Base-by-base conservation (phyloP, 1,284 basidiomycete species). In the Pyrrhoderma lamaoense region DNA sequence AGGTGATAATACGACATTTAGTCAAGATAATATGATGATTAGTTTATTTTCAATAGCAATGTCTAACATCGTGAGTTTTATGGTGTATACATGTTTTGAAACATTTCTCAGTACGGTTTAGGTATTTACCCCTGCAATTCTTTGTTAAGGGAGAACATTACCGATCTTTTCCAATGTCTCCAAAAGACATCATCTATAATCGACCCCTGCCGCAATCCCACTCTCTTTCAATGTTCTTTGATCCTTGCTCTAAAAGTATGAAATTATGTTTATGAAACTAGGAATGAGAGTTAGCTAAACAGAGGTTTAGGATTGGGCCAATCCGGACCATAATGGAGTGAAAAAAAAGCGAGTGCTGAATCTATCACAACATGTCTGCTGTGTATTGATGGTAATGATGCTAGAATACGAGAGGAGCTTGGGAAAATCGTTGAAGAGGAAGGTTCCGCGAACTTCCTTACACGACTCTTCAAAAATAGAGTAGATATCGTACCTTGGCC, bases 101-200 rank as follows among this genome's bases (percentile, higher is more conserved):
- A 31, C 11, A 31, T 31, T 31, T 11, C 27, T 31, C 27, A 31
- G 21, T 16, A 3, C 19, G 21, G 19, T 53, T n/a, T 40, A 80
- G 78, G 75, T 82, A 0, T 64, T 82, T 82, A 82, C 65, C 71
- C 79, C 3, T 82, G 82, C 54, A 82, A 82, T 54, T 83, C 82
- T 54, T 77, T 77, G 0, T 61, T 82, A 1, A 75, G 74, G 19
- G 65, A 79, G 8, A 75, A 80, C 56, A 79, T 83, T 31, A 69
- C 74, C 3, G 76, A 74, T 1, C 68, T 82, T 1, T 83, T 82
- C 56, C 74, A 79, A 53, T 80, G 80, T 0, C 82, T 82, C 65
- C 80, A 82, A 57, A 77, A 77, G 0, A 80, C 79, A 4, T 74
- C 79, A 0, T 71, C 73, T 0, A 70, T 82, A 5, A 62, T 83